phyloP scores from a whole-genome alignment of 805 yeast species.

The Saccharomycopsis malanga region DNA sequence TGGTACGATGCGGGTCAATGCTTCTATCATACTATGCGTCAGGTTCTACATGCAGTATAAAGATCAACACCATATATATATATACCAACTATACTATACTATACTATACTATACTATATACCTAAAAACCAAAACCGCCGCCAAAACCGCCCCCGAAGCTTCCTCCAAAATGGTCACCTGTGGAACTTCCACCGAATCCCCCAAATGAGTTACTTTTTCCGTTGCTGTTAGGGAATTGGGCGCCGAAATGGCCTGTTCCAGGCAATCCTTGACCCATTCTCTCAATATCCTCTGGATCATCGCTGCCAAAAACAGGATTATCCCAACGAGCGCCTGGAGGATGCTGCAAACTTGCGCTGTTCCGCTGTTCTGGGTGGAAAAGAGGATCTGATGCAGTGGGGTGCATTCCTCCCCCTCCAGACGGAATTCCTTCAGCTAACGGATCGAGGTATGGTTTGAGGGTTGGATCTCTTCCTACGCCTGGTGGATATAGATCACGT shows the following conservation, averaged over 20 bases:
- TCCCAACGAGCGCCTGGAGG: conserved; percentile 37
- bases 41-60: too few relatives aligned
- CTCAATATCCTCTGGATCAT: conserved; percentile 10
- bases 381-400: conserved; percentile 28
- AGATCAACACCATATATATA: too few relatives aligned
- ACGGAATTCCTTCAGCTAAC: conserved; percentile 20
- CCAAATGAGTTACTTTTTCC: background rate
- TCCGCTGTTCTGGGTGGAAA: conserved; percentile 21
- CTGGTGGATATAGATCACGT: conserved; percentile 30
- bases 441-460: conserved; percentile 27
- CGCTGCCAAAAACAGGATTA: conserved; percentile 26
- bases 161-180: conserved; percentile 17
- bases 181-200: conserved; percentile 2
- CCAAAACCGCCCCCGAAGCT: conserved; percentile 23
- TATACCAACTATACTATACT: too few relatives aligned
- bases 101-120: too few relatives aligned
- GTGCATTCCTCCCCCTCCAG: conserved; percentile 29
- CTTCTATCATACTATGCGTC: too few relatives aligned
- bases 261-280: conserved; percentile 18
- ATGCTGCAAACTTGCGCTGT: conserved; percentile 23
- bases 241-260: conserved; percentile 8
- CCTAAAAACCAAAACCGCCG: conserved; percentile 22
- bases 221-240: background rate
- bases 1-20: too few relatives aligned
- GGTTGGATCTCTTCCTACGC: conserved; percentile 28